Evolutionary conservation across 2,329 filamentous ascomycete genomes (phyloP).

Genomic region (Gnomoniopsis smithogilvyi): DNA sequence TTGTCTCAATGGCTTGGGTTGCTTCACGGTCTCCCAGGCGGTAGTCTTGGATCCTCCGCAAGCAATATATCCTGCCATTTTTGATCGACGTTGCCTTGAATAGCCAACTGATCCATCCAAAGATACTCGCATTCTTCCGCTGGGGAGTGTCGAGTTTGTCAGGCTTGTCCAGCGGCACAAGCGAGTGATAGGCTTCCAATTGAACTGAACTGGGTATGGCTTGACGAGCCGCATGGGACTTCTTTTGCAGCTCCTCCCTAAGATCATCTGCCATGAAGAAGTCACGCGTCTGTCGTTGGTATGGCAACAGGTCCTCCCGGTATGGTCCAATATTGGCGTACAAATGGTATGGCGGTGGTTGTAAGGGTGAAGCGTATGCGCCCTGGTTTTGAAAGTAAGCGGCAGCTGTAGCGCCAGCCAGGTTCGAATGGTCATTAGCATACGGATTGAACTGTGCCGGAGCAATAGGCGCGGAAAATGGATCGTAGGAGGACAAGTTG

Average conservation of each 20-base stretch:
- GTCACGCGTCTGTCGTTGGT: conserved; percentile 84
- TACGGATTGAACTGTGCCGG: conserved; percentile 69
- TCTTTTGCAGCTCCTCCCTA: conserved; percentile 85
- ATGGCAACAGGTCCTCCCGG: conserved; percentile 74
- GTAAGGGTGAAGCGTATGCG: conserved; percentile 49
- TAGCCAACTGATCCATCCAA: conserved; percentile 88
- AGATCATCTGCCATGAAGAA: conserved; percentile 88
- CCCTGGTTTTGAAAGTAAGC: conserved; percentile 65
- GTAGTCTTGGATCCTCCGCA: conserved; percentile 85
- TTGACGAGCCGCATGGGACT: conserved; percentile 80
- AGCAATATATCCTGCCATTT: conserved; percentile 82
- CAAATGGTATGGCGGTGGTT: conserved; percentile 83
- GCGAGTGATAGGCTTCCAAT: conserved; percentile 86
- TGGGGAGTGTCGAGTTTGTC: conserved; percentile 62
- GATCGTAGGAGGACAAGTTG: conserved; percentile 53
- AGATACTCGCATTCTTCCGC: conserved; percentile 73
- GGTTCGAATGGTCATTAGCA: conserved; percentile 62
- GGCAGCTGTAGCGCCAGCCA: conserved; percentile 50
- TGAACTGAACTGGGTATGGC: conserved; percentile 73
- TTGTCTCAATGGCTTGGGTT: conserved; percentile 80
- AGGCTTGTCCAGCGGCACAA: conserved; percentile 65
- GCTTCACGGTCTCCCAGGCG: conserved; percentile 65
- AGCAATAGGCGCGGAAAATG: conserved; percentile 57
- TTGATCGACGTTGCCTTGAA: conserved; percentile 92
- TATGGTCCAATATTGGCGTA: conserved; percentile 87